Percentiles rank a stretch among this genome's conserved stretches.
Conservation (phyloP, 306 rosid genomes). For the Mucuna pruriens region DNA sequence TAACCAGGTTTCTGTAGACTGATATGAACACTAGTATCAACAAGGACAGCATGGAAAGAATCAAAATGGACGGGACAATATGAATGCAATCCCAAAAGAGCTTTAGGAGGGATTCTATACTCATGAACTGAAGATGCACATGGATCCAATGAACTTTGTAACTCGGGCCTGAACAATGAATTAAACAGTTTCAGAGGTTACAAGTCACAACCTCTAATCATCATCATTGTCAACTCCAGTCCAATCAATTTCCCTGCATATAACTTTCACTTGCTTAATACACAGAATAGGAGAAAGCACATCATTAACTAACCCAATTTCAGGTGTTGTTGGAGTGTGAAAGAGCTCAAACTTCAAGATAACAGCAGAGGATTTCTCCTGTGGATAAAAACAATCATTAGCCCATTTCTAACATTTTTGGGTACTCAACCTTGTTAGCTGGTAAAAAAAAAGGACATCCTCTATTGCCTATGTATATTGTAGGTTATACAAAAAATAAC, state of each 20-base stretch:
- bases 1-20: conserved; percentile 65
- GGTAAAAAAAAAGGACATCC: background rate
- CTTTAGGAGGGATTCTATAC: conserved; percentile 85
- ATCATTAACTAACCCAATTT: conserved; percentile 60
- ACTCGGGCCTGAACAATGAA: conserved; percentile 57
- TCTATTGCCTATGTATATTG: background rate
- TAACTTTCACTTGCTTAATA: conserved; percentile 19
- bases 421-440: background rate
- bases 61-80: conserved; percentile 90
- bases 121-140: conserved; percentile 79
- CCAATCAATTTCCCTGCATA: conserved; percentile 21
- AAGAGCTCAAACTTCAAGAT: conserved; percentile 88
- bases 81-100: conserved; percentile 84
- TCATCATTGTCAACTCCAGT: conserved; percentile 18
- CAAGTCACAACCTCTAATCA: conserved; percentile 24
- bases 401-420: background rate
- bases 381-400: conserved; percentile 39
- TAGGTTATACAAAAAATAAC: background rate
- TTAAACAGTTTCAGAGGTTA: conserved; percentile 36
- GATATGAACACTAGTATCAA: conserved; percentile 80
- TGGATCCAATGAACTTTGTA: conserved; percentile 58
- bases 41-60: conserved; percentile 76
- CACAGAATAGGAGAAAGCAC: background rate
- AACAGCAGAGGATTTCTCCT: conserved; percentile 72
- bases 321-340: conserved; percentile 61